Conservation (phyloP, 2,329 filamentous ascomycete species). For the Arthrobotrys iridis region DNA sequence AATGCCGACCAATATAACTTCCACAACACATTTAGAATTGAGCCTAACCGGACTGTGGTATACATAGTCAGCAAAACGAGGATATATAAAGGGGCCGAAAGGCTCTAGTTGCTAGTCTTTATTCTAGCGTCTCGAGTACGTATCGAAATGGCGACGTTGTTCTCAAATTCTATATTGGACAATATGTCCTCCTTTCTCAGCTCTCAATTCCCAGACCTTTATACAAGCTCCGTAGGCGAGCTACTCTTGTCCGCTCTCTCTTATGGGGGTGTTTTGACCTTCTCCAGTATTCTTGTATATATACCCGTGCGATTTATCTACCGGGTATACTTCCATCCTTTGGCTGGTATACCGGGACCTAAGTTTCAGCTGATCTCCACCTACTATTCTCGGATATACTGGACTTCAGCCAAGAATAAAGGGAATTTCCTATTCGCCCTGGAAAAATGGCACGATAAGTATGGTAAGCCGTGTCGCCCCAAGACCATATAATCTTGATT, state of each 20-base stretch:
- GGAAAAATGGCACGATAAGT: constrained; percentile 23
- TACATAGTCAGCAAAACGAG: no score
- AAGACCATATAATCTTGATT: background rate
- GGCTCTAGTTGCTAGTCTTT: no score
- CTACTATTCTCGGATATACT: constrained; percentile 56
- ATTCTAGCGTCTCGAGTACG: no score
- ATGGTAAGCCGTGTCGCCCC: constrained; percentile 17
- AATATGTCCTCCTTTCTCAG: background rate
- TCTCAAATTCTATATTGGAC: background rate
- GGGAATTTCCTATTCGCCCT: background rate
- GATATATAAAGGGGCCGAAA: no score
- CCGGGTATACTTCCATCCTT: constrained; percentile 59
- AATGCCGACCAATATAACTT: no score
- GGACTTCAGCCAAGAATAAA: background rate
- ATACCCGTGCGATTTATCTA: constrained; percentile 55
- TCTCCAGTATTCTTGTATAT: constrained; percentile 13
- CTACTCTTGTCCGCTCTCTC: background rate
- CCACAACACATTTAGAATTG: no score
- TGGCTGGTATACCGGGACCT: constrained; percentile 60
- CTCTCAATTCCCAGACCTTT: no score
- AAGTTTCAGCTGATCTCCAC: constrained; percentile 60
- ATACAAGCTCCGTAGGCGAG: background rate
- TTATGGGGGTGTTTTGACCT: background rate
- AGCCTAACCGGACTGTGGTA: no score
- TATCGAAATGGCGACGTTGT: background rate